These are phyloP conservation scores for Globisporangium takayamanum DNA, from an alignment of 352 stramenopile genomes.

Conservation along the genomic window DNA sequence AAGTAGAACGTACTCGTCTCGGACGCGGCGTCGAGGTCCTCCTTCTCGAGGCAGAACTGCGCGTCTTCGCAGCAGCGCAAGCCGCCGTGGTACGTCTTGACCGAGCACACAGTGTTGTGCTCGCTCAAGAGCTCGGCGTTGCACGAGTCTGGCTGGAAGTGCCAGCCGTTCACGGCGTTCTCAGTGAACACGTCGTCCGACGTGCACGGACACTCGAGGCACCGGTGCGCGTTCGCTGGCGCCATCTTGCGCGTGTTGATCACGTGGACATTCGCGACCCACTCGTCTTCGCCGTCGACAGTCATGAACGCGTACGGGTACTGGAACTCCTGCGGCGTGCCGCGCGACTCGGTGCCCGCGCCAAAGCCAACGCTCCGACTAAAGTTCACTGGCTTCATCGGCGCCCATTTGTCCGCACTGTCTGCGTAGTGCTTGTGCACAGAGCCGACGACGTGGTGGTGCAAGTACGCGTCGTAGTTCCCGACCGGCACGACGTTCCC, in stretches of 20 bases:
- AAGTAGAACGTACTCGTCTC: slow-evolving; percentile 51
- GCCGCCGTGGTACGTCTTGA: slow-evolving; percentile 56
- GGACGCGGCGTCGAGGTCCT: slow-evolving; percentile 27
- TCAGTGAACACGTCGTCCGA: slow-evolving; percentile 49
- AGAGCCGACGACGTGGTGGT: slow-evolving; percentile 78
- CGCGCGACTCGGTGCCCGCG: slow-evolving; percentile 68
- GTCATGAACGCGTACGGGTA: slow-evolving; percentile 80
- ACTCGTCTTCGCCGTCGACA: slow-evolving; percentile 69
- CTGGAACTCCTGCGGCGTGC: slow-evolving; percentile 73
- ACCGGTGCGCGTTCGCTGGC: slow-evolving; percentile 36
- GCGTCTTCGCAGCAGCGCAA: slow-evolving; percentile 70
- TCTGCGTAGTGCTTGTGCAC: slow-evolving; percentile 57
- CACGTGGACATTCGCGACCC: slow-evolving; percentile 75
- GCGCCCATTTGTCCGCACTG: slow-evolving; percentile 38
- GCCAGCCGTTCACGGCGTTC: slow-evolving; percentile 46
- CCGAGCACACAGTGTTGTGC: slow-evolving; percentile 65
- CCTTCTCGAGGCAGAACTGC: slow-evolving; percentile 61
- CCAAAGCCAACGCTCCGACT: slow-evolving; percentile 74
- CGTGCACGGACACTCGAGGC: slow-evolving; percentile 75
- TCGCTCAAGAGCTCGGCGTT: slow-evolving; percentile 60
- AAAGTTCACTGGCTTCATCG: slow-evolving; percentile 73
- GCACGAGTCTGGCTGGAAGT: slow-evolving; percentile 34
- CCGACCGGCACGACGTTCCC: slow-evolving; percentile 47
- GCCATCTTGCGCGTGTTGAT: slow-evolving; percentile 73
- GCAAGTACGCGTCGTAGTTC: slow-evolving; percentile 72